Evolutionary conservation across 352 stramenopile genomes (phyloP).

Genomic region (Globisporangium carolinianum): DNA sequence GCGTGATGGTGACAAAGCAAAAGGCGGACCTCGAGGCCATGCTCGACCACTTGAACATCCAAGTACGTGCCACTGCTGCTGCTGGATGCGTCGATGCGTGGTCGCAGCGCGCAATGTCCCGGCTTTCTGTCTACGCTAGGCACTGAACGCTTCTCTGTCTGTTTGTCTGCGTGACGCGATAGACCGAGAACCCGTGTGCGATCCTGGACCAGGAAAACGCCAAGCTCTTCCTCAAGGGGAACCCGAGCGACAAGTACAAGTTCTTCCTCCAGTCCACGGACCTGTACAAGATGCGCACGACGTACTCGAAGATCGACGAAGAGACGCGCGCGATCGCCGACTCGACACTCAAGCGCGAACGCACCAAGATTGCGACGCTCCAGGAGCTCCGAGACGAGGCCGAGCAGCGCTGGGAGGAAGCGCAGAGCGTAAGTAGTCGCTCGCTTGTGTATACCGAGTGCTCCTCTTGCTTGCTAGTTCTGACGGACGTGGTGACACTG

Average conservation of each 20-base stretch:
- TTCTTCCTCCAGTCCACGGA: slow-evolving; percentile 97
- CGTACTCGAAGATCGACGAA: slow-evolving; percentile 83
- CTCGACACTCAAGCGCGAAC: slow-evolving; percentile 58
- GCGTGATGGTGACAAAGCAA: slow-evolving; percentile 66
- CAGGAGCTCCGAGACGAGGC: slow-evolving; percentile 57
- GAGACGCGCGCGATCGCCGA: slow-evolving; percentile 59
- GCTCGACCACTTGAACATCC: slow-evolving; percentile 91
- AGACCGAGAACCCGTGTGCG: slow-evolving; percentile 96
- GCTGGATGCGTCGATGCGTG: no score
- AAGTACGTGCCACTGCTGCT: slow-evolving; percentile 16
- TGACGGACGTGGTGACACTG: no score
- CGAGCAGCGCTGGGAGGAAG: slow-evolving; percentile 64
- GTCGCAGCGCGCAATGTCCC: no score
- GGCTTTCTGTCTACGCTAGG: no score
- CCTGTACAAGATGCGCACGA: slow-evolving; percentile 87
- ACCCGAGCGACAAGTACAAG: slow-evolving; percentile 93
- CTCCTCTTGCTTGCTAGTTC: no score
- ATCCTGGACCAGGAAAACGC: slow-evolving; percentile 97
- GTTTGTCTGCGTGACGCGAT: slow-evolving; percentile 4
- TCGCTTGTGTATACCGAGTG: no score
- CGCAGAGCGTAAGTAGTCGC: slow-evolving; percentile 44
- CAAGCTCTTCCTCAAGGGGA: slow-evolving; percentile 96
- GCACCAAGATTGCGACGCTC: slow-evolving; percentile 50
- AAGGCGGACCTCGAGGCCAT: slow-evolving; percentile 92
- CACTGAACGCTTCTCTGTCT: no score